Base-by-base conservation (phyloP, 2,329 filamentous ascomycete species). In the Venturia pyrina region DNA sequence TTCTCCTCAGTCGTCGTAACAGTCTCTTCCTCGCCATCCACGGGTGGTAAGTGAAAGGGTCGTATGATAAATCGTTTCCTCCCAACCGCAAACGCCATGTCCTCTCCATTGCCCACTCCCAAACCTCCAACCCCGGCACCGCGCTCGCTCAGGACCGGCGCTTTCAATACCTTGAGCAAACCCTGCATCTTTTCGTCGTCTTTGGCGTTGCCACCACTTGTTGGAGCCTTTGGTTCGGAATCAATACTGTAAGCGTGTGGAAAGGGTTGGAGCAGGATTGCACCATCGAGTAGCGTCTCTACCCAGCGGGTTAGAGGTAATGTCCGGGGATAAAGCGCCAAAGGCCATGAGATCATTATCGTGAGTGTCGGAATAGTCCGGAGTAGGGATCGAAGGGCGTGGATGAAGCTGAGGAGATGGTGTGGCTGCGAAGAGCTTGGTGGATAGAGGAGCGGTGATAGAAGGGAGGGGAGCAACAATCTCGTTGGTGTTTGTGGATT, bases 61-160 rank as follows among this genome's bases (percentile, higher is more conserved):
- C 88, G 90, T 69, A 99, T 91, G 48, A 91, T 84, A 70, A 99
- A 86, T 63, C 91, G 93, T 71, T 85, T 87, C 71, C 91, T 83
- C 75, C 91, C 96, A 63, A 99, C 78, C 68, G 87, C 93, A 75
- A 99, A 99, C 5, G 92, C 92, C 76, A 96, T 84, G 76, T 97
- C 92, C 72, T 96, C 87, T 40, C 53, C 53, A 59, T 19, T 37
- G 2, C 53, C 32, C 6, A 59, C 32, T 3, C 53, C 53, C 8
- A 59, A 11, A 65, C 88, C 83, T 68, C 86, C 78, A 37, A 79
- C 78, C 1, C 75, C 87, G 66, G 85, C 85, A 1, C 95, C 93
- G 70, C 90, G 91, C 74, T 98, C 93, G 67, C 96, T 90, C 69
- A 91, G 88, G 0, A 96, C 81, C 0, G 95, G 93, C 44, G 98